Evolutionary conservation across 2,329 filamentous ascomycete genomes (phyloP).

Genomic region (Rutstroemia sp.): DNA sequence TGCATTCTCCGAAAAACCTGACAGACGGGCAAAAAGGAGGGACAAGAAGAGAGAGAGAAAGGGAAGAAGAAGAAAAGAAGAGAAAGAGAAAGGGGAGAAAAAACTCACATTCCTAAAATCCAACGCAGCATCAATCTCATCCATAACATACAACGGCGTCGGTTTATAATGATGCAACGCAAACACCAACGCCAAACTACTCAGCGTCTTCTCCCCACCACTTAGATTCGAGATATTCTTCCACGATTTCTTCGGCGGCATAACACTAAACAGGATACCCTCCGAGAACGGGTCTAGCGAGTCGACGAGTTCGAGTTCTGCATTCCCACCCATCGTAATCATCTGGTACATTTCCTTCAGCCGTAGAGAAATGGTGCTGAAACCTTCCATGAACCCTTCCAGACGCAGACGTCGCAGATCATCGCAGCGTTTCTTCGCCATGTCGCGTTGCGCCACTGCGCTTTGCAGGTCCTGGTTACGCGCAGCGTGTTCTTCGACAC

Average conservation of each 20-base stretch:
- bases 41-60: too few species aligned
- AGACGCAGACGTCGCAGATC: slow-evolving; percentile 83
- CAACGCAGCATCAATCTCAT: slow-evolving; percentile 96
- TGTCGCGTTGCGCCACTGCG: slow-evolving; percentile 71
- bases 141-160: slow-evolving; percentile 97
- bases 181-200: slow-evolving; percentile 91
- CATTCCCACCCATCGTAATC: slow-evolving; percentile 99
- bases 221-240: slow-evolving; percentile 97
- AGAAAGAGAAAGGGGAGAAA: neutral
- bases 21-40: too few species aligned
- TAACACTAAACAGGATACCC: slow-evolving; percentile 93
- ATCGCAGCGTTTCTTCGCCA: slow-evolving; percentile 86
- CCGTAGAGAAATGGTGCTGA: slow-evolving; percentile 84
- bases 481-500: slow-evolving; percentile 73
- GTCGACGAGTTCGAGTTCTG: slow-evolving; percentile 94
- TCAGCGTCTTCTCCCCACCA: slow-evolving; percentile 95
- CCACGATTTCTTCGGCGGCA: slow-evolving; percentile 99
- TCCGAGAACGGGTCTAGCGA: slow-evolving; percentile 94
- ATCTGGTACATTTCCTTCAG: slow-evolving; percentile 99
- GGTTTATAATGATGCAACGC: slow-evolving; percentile 97
- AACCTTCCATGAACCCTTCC: slow-evolving; percentile 98
- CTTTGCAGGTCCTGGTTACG: slow-evolving; percentile 77
- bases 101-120: slow-evolving; percentile 91
- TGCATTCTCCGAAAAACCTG: neutral
- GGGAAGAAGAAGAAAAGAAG: slow-evolving; percentile 21